Percentiles rank a stretch among this genome's conserved stretches.
Evolutionary conservation across 2,329 filamentous ascomycete genomes (phyloP).

Genomic region (Aspergillus calidoustus): DNA sequence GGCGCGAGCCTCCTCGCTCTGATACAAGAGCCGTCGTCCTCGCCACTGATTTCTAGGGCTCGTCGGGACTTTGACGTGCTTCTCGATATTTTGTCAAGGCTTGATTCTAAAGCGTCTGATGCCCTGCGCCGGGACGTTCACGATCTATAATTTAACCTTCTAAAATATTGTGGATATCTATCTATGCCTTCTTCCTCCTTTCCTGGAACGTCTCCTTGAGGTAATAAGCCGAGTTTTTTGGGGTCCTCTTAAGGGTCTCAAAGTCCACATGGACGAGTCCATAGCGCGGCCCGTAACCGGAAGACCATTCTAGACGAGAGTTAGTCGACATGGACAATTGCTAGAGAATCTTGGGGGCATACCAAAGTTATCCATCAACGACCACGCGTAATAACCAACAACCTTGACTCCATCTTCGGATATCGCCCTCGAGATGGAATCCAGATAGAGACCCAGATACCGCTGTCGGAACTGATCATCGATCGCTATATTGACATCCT

Average conservation of each 20-base stretch:
- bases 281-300: conserved; percentile 20
- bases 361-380: conserved; percentile 26
- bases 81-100: no score
- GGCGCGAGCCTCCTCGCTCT: no score
- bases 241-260: conserved; percentile 13
- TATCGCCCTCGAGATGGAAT: conserved; percentile 11
- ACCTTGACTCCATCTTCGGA: conserved; percentile 15
- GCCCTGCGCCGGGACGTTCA: no score
- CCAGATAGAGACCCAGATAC: conserved; percentile 15
- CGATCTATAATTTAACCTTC: no score
- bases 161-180: neutral
- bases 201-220: conserved; percentile 10
- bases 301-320: conserved; percentile 21
- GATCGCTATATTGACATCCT: neutral
- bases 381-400: conserved; percentile 21
- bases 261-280: conserved; percentile 20
- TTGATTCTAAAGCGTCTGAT: no score
- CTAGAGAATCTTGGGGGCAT: neutral
- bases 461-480: conserved; percentile 10
- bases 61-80: no score
- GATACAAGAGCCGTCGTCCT: no score
- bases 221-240: conserved; percentile 15
- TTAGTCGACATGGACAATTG: neutral
- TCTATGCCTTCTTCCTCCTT: neutral
- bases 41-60: no score